Conservation (phyloP, 495 filamentous ascomycete species). For the Trichodelitschia bisporula region DNA sequence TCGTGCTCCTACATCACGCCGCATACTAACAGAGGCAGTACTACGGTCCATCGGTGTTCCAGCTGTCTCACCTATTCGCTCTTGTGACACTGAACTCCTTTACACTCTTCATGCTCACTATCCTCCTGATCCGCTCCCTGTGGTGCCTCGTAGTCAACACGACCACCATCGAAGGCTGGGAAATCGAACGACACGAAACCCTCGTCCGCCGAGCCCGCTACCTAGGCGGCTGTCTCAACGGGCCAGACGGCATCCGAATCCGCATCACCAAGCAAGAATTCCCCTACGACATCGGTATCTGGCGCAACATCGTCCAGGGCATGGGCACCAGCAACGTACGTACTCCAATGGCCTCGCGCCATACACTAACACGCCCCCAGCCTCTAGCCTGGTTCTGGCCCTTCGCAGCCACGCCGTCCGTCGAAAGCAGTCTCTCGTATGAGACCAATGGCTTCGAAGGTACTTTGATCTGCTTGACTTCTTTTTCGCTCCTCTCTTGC, state of each 20-base stretch:
- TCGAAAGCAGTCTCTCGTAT: constrained; percentile 37
- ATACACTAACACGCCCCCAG: constrained; percentile 3
- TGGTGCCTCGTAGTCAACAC: constrained; percentile 33
- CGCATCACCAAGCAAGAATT: constrained; percentile 48
- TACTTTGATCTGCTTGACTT: constrained; percentile 12
- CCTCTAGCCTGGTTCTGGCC: constrained; percentile 39
- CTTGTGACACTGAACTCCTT: constrained; percentile 33
- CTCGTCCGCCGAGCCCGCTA: constrained; percentile 35
- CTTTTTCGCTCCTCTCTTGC: constrained; percentile 2
- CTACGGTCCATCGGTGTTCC: constrained; percentile 40
- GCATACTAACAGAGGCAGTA: constrained; percentile 22
- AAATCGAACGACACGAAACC: constrained; percentile 65
- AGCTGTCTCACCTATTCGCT: constrained; percentile 41
- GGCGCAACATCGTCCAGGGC: constrained; percentile 44
- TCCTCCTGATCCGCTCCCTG: constrained; percentile 36
- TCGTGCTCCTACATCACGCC: neutral
- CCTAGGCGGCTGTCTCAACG: constrained; percentile 31
- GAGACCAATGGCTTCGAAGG: constrained; percentile 78
- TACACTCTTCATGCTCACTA: constrained; percentile 36
- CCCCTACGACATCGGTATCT: constrained; percentile 81
- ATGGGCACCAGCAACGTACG: constrained; percentile 38
- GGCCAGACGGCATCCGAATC: constrained; percentile 30
- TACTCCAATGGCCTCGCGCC: constrained; percentile 2
- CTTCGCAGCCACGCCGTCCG: constrained; percentile 26
- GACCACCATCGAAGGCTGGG: constrained; percentile 86